Evolutionary conservation across 176 grass and related monocot species (phyloP).

Genomic region (Canna indica): DNA sequence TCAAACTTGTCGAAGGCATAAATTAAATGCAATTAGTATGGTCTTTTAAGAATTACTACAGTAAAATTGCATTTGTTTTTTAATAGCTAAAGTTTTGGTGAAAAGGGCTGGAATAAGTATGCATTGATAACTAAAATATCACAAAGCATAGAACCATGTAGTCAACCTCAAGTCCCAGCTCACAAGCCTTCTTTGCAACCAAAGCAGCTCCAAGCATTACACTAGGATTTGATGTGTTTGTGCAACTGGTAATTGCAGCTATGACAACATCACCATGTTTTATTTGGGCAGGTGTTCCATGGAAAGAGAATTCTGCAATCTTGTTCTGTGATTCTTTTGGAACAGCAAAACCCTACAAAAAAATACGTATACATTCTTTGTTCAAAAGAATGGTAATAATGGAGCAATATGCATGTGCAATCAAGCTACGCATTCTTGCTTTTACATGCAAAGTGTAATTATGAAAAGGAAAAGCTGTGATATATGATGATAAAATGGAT

Average conservation of each 20-base stretch:
- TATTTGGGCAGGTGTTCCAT: constrained; percentile 62
- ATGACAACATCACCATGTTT: constrained; percentile 98
- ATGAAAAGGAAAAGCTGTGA: too few relatives aligned
- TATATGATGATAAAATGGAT: too few relatives aligned
- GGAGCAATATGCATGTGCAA: too few relatives aligned
- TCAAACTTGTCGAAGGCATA: too few relatives aligned
- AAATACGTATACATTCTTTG: too few relatives aligned
- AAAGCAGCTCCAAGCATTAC: constrained; percentile 96
- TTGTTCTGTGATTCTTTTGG: constrained; percentile 88
- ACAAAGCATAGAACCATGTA: constrained; percentile 12
- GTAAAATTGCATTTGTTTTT: too few relatives aligned
- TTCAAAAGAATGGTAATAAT: background rate
- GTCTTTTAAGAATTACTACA: too few relatives aligned
- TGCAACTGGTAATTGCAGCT: constrained; percentile 97
- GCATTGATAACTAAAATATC: background rate
- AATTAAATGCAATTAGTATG: too few relatives aligned
- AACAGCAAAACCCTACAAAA: constrained; percentile 88
- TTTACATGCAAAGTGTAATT: too few relatives aligned
- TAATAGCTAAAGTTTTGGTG: too few relatives aligned
- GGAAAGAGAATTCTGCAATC: constrained; percentile 80
- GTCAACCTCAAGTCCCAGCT: constrained; percentile 78
- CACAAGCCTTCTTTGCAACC: constrained; percentile 97
- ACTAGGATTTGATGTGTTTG: constrained; percentile 98
- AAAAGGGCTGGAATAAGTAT: background rate
- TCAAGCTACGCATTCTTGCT: background rate